Evolutionary conservation across 1,284 basidiomycete genomes (phyloP), one percentile per base, ranked within the genome.

Genomic region (Puccinia horiana): DNA sequence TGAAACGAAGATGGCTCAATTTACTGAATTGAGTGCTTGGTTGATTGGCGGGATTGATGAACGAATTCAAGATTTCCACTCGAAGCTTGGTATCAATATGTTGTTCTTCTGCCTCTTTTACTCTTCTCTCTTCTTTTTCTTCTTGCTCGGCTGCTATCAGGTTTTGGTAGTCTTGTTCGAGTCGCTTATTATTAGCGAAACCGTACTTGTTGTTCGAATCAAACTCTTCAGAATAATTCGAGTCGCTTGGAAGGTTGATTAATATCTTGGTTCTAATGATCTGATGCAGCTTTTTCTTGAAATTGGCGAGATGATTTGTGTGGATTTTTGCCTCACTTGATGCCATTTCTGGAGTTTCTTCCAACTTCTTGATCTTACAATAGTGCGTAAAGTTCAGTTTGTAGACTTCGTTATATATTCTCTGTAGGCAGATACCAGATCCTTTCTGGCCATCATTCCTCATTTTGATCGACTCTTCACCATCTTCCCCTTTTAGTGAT

Each of bases 351-450:
- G 23, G 40, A 1, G 40, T 32, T 35, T 2, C 40, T 37, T 26
- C 9, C 23, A 14, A 8, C 23, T 16, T 6, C 44, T 29, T 11
- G 49, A 23, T 20, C 20, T 54, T 23, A 16, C 44, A 74, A 12
- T 52, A 74, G n/a, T 52, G n/a, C 23, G 72, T 11, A 40, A 74
- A 37, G n/a, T 74, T 49, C 20, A 74, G 29, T 32, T 54, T 56
- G 49, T 74, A 37, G 32, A 74, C 35, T 35, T 74, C 72, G 52
- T 74, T 32, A 23, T 74, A 74, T 26, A 74, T 35, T 26, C 72
- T n/a, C 23, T 74, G 72, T 18, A 74, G 42, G 47, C 44, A 56
- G 20, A 74, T n/a, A 23, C 72, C 18, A 8, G 72, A 20, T 26
- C 20, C 42, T 56, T 56, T 74, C 40, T 40, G 23, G 69, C 23